Evolutionary conservation across 331 rosid species (phyloP).

Genomic region (Pyrus hybrid): DNA sequence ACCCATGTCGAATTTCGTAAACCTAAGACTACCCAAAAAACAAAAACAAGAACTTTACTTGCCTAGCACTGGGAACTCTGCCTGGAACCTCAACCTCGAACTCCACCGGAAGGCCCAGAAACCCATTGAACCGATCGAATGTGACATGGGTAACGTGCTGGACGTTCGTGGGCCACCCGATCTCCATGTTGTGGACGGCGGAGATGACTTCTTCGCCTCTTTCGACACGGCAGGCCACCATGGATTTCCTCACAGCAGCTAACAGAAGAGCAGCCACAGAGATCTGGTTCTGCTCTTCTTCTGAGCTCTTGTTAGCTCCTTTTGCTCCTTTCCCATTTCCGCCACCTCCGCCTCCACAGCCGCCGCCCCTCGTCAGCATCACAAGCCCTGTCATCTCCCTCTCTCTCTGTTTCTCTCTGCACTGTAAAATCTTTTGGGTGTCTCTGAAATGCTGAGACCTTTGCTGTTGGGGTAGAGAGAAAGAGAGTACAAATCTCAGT

Average conservation of each 20-base stretch:
- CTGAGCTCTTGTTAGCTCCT: slow-evolving; percentile 18
- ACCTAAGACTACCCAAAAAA: background rate
- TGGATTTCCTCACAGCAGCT: slow-evolving; percentile 77
- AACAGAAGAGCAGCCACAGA: slow-evolving; percentile 47
- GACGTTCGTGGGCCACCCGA: slow-evolving; percentile 93
- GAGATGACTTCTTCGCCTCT: slow-evolving; percentile 62
- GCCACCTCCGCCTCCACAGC: slow-evolving; percentile 44
- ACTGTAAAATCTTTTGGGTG: background rate
- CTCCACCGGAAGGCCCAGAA: slow-evolving; percentile 84
- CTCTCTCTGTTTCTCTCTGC: background rate
- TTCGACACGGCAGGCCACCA: slow-evolving; percentile 80
- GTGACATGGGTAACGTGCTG: slow-evolving; percentile 82
- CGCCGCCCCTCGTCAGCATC: slow-evolving; percentile 61
- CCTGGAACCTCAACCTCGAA: slow-evolving; percentile 77
- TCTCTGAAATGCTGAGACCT: background rate
- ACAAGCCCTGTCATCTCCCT: slow-evolving; percentile 65
- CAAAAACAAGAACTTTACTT: background rate
- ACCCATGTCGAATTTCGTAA: slow-evolving; percentile 17
- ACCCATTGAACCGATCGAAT: slow-evolving; percentile 87
- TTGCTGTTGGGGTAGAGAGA: background rate
- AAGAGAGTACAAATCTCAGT: background rate
- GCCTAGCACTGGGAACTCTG: slow-evolving; percentile 97
- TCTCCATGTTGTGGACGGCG: slow-evolving; percentile 60
- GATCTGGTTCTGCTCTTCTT: slow-evolving; percentile 52
- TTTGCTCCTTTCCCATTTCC: slow-evolving; percentile 17